Conservation (phyloP, 2,329 filamentous ascomycete species). For the Fusarium tuaranense region DNA sequence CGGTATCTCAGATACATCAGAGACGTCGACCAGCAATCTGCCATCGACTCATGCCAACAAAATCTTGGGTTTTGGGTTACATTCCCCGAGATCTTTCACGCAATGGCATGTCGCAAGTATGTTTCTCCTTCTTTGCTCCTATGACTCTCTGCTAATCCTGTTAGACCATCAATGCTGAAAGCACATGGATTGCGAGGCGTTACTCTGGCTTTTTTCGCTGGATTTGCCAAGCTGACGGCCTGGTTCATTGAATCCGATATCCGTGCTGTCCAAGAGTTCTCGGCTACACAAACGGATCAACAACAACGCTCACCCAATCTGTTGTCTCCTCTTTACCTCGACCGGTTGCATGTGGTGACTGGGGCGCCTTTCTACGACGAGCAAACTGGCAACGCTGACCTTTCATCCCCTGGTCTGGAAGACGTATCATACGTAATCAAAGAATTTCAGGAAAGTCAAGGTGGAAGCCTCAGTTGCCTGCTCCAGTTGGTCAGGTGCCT, state of each 20-base stretch:
- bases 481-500: constrained; percentile 57
- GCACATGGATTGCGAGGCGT: constrained; percentile 46
- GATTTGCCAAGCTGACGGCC: constrained; percentile 63
- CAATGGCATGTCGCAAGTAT: constrained; percentile 55
- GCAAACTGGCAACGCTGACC: constrained; percentile 24
- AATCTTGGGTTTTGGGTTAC: constrained; percentile 64
- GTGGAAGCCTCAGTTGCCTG: constrained; percentile 58
- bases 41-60: constrained; percentile 57
- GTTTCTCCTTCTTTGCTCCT: constrained; percentile 23
- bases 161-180: constrained; percentile 43
- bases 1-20: constrained; percentile 58
- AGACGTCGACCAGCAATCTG: constrained; percentile 47
- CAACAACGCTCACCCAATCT: constrained; percentile 40
- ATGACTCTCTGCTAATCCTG: constrained; percentile 8
- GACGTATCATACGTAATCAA: constrained; percentile 53
- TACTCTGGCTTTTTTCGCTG: constrained; percentile 50
- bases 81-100: constrained; percentile 62
- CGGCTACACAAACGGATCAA: constrained; percentile 10
- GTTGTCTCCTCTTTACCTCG: constrained; percentile 55
- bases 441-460: constrained; percentile 55
- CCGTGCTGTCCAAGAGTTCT: constrained; percentile 33
- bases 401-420: constrained; percentile 30
- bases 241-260: constrained; percentile 64
- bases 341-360: constrained; percentile 53
- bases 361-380: constrained; percentile 25